Conservation (phyloP, 495 filamentous ascomycete genomes). For the Aspergillus conjunctus region DNA sequence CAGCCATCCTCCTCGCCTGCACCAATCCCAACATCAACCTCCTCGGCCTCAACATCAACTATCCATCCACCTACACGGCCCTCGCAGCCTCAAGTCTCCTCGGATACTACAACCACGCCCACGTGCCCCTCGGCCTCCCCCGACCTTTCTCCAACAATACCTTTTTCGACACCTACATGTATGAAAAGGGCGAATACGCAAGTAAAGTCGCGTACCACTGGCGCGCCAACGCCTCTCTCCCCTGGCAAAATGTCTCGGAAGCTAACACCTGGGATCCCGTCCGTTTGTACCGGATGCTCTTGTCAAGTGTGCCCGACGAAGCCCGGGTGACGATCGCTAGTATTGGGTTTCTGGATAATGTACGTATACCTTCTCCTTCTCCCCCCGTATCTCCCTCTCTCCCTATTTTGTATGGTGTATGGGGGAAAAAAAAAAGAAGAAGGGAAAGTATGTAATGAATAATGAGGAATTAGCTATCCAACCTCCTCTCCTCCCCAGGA, state of each 20-base stretch:
- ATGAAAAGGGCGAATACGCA: constrained; percentile 31
- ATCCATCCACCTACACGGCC: constrained; percentile 44
- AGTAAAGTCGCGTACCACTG: constrained; percentile 47
- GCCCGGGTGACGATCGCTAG: constrained; percentile 46
- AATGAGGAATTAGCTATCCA: neutral
- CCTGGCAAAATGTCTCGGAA: constrained; percentile 21
- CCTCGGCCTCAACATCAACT: constrained; percentile 47
- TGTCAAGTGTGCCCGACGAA: constrained; percentile 31
- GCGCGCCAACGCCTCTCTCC: constrained; percentile 29
- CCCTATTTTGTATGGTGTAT: constrained; percentile 18
- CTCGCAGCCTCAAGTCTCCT: constrained; percentile 44
- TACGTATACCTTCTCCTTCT: constrained; percentile 14
- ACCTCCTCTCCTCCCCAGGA: neutral
- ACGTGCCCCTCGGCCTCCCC: constrained; percentile 40
- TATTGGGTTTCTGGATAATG: constrained; percentile 36
- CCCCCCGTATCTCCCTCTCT: constrained; percentile 44
- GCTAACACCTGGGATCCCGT: constrained; percentile 44
- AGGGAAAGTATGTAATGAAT: constrained; percentile 1
- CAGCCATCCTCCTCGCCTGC: constrained; percentile 12
- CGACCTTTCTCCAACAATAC: constrained; percentile 43
- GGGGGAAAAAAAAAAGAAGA: neutral
- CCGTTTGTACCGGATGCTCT: constrained; percentile 41
- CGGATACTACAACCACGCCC: constrained; percentile 40
- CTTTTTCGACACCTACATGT: constrained; percentile 44
- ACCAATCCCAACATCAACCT: constrained; percentile 23